Evolutionary conservation across 495 filamentous ascomycete species (phyloP), one percentile per base, ranked within the genome.

Genomic region (Monascus purpureus): DNA sequence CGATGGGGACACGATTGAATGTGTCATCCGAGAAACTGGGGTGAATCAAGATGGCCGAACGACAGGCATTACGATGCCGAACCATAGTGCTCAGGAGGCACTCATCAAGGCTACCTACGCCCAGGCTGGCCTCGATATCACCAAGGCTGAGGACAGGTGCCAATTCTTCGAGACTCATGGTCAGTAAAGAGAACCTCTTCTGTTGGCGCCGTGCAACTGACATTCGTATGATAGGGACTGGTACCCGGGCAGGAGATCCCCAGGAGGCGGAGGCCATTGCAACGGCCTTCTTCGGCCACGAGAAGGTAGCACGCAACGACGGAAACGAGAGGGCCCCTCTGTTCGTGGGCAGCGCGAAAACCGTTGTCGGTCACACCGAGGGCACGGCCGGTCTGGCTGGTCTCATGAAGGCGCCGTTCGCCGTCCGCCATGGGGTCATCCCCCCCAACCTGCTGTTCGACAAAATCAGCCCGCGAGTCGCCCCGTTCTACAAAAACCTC

Each of bases 371-470:
- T 2, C 70, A 72, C 35, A 40, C 37, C 5, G 67, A 68, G 31
- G 65, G 57, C 6, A 52, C 63, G 6, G 68, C 66, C 2, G 70
- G 72, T 8, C 37, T 75, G 24, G 73, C 73, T n/a, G n/a, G n/a
- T n/a, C n/a, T n/a, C n/a, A n/a, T n/a, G n/a, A n/a, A n/a, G n/a
- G n/a, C n/a, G n/a, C n/a, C n/a, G n/a, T n/a, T n/a, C n/a, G n/a
- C n/a, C n/a, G n/a, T n/a, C n/a, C n/a, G n/a, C n/a, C n/a, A n/a
- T n/a, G n/a, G n/a, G n/a, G n/a, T n/a, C n/a, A n/a, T n/a, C n/a
- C n/a, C n/a, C n/a, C n/a, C n/a, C n/a, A n/a, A n/a, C n/a, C n/a
- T n/a, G n/a, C n/a, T n/a, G n/a, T n/a, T n/a, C n/a, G n/a, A n/a
- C n/a, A n/a, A n/a, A n/a, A n/a, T n/a, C n/a, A n/a, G n/a, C n/a